A percentile compares a stretch with the other conserved stretches of the same genome.
phyloP scores from a whole-genome alignment of 2,329 filamentous ascomycete species.

The Diaporthe caulivora region DNA sequence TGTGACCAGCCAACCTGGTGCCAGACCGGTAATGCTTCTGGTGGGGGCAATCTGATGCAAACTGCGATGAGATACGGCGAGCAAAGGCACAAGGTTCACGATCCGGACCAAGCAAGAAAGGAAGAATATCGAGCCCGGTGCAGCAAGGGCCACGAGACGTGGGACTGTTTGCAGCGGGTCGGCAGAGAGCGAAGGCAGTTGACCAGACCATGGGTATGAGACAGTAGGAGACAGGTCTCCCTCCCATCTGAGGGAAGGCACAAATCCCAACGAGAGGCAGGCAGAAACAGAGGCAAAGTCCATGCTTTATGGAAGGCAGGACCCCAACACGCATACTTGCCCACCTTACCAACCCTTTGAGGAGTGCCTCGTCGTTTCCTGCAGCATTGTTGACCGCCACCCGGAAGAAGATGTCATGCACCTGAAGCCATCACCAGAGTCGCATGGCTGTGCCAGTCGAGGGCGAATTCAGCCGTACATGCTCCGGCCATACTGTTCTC shows the following conservation, averaged over 20 bases:
- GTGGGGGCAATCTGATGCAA: not conserved
- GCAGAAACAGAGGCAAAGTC: not conserved
- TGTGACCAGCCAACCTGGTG: not conserved
- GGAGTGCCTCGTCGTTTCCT: not conserved
- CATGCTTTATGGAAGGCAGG: conserved; percentile 12
- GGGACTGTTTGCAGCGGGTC: not conserved
- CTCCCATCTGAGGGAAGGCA: not conserved
- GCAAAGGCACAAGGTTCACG: not conserved
- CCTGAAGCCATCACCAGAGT: conserved; percentile 1
- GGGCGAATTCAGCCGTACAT: not conserved
- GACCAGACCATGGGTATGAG: not conserved
- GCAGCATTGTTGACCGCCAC: not conserved
- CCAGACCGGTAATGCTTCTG: not conserved
- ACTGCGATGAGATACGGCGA: not conserved
- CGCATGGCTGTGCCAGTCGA: not conserved
- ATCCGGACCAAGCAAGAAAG: not conserved
- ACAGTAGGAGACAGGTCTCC: not conserved
- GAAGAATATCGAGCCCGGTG: not conserved
- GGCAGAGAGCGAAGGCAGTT: not conserved
- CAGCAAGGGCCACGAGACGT: not conserved
- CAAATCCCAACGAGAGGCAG: not conserved
- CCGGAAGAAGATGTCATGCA: not conserved
- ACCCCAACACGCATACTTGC: not conserved
- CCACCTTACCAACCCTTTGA: not conserved
- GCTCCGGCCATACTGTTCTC: no score